phyloP scores from a whole-genome alignment of 352 stramenopile genomes.

The Phytopythium delawarense region DNA sequence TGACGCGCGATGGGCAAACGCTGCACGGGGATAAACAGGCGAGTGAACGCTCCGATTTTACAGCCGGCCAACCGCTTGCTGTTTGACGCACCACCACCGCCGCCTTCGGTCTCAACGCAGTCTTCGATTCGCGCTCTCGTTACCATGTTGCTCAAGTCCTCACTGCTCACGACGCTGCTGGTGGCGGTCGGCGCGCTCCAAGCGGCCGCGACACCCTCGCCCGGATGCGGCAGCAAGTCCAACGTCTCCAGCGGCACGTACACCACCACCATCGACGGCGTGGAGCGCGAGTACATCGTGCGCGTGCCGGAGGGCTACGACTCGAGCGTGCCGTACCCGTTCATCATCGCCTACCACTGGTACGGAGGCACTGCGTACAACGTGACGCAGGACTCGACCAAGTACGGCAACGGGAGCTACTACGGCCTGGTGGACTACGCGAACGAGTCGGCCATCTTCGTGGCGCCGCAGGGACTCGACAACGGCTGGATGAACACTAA shows the following conservation, averaged over 20 bases:
- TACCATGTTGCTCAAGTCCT: not conserved
- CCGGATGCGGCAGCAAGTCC: slow-evolving; percentile 8
- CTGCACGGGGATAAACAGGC: not conserved
- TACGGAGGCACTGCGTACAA: slow-evolving; percentile 22
- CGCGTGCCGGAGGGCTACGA: slow-evolving; percentile 26
- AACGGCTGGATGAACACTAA: slow-evolving; percentile 22
- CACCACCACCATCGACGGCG: slow-evolving; percentile 18
- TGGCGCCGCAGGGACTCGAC: slow-evolving; percentile 21
- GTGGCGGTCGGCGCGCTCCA: slow-evolving; percentile 7
- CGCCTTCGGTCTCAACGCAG: too few species aligned
- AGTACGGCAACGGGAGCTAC: slow-evolving; percentile 29
- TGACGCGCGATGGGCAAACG: too few species aligned
- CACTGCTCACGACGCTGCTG: not conserved
- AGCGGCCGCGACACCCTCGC: slow-evolving; percentile 8
- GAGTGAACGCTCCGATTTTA: too few species aligned
- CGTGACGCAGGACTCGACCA: slow-evolving; percentile 17
- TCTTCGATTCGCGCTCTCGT: not conserved
- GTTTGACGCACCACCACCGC: too few species aligned
- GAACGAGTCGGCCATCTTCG: slow-evolving; percentile 24
- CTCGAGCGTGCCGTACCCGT: slow-evolving; percentile 12
- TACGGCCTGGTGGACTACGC: slow-evolving; percentile 21
- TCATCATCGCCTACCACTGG: slow-evolving; percentile 33
- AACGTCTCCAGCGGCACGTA: slow-evolving; percentile 20
- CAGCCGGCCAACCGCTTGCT: too few species aligned
- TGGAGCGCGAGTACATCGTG: slow-evolving; percentile 25